Percentiles rank a stretch among this genome's conserved stretches.
These are phyloP conservation scores for Rhodosporidiobolus sp. DNA, from an alignment of 768 basidiomycete genomes.

Conservation along the genomic window DNA sequence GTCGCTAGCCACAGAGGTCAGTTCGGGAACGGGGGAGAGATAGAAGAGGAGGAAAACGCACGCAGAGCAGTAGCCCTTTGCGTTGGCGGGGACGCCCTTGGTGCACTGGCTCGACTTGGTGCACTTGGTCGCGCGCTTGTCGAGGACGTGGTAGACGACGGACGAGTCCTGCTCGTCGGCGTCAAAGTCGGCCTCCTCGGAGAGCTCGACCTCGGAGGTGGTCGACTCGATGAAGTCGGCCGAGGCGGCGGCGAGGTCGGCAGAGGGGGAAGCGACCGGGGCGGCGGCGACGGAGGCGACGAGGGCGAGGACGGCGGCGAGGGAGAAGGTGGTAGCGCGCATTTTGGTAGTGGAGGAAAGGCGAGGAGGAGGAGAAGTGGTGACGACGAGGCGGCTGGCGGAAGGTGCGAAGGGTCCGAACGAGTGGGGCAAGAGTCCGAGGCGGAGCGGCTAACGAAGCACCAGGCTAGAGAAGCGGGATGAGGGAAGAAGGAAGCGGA, in stretches of 20 bases:
- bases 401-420: not conserved
- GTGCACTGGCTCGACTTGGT: not conserved
- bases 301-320: slow-evolving; percentile 22
- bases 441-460: not conserved
- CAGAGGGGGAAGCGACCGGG: not conserved
- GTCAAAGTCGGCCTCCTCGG: not conserved
- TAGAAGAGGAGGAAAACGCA: not conserved
- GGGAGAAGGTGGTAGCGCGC: slow-evolving; percentile 16
- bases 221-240: not conserved
- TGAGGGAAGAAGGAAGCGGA: not conserved
- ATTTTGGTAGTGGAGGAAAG: slow-evolving; percentile 1
- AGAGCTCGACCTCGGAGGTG: not conserved
- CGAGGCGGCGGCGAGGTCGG: not conserved
- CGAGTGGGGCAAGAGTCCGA: not conserved
- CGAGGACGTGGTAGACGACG: not conserved
- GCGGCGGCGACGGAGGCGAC: slow-evolving; percentile 13
- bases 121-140: not conserved
- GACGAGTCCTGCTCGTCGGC: not conserved
- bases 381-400: not conserved
- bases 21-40: not conserved
- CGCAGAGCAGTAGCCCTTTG: not conserved
- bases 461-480: not conserved
- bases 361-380: not conserved
- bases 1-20: no score
- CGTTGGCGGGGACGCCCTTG: not conserved